phyloP scores from a whole-genome alignment of 345 rosid genomes.

The Raphanus sativus region DNA sequence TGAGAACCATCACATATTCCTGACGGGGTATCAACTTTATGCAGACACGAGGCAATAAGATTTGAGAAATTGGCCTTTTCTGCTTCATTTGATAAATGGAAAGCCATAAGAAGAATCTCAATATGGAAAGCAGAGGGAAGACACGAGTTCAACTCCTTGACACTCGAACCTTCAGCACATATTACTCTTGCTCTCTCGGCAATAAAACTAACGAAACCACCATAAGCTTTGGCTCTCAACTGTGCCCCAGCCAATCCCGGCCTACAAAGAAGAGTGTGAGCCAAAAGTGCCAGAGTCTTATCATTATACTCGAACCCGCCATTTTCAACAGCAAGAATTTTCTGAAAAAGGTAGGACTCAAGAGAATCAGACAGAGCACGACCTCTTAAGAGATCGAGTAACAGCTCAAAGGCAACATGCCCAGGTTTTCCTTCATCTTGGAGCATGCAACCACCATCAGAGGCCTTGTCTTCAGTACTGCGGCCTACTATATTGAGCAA shows the following conservation, averaged over 20 bases:
- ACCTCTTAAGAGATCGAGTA: slow-evolving; percentile 61
- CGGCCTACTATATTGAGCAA: slow-evolving; percentile 65
- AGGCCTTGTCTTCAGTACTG: slow-evolving; percentile 54
- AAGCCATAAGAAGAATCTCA: slow-evolving; percentile 90
- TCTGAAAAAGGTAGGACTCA: slow-evolving; percentile 72
- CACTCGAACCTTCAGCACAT: slow-evolving; percentile 49
- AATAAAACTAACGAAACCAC: slow-evolving; percentile 59
- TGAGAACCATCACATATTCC: slow-evolving; percentile 43
- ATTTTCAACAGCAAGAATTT: slow-evolving; percentile 70
- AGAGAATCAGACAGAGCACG: slow-evolving; percentile 63
- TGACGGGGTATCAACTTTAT: slow-evolving; percentile 46
- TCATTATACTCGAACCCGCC: slow-evolving; percentile 63
- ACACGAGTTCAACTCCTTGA: slow-evolving; percentile 60
- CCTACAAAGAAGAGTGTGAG: slow-evolving; percentile 62
- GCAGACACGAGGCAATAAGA: slow-evolving; percentile 53
- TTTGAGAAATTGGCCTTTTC: slow-evolving; percentile 68
- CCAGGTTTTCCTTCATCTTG: slow-evolving; percentile 67
- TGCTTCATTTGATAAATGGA: slow-evolving; percentile 74
- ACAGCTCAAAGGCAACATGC: slow-evolving; percentile 66
- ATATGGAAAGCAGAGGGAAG: slow-evolving; percentile 88
- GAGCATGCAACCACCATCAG: slow-evolving; percentile 45
- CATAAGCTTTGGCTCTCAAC: slow-evolving; percentile 63
- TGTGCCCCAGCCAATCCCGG: slow-evolving; percentile 62
- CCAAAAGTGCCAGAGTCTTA: slow-evolving; percentile 72
- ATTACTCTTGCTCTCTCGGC: slow-evolving; percentile 52